Percentiles rank a stretch among this genome's conserved stretches.
phyloP scores from a whole-genome alignment of 768 basidiomycete genomes.

The Leccinum aurantiacum region DNA sequence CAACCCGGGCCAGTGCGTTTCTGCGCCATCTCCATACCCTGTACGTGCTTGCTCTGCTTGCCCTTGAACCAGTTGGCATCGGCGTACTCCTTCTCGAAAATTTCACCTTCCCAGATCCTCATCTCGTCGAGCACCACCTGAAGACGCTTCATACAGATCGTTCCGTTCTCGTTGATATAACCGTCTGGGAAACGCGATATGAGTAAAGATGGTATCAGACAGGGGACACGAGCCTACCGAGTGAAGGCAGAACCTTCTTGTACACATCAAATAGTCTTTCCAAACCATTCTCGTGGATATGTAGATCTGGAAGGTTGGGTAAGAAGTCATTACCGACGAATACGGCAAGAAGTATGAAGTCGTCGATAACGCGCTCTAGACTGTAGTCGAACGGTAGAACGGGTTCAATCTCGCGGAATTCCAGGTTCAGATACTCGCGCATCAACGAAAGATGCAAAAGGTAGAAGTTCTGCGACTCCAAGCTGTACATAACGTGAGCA shows the following conservation, averaged over 20 bases:
- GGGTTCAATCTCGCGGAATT: slow-evolving; percentile 75
- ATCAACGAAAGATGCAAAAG: slow-evolving; percentile 91
- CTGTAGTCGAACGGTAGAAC: slow-evolving; percentile 77
- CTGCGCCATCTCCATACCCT: slow-evolving; percentile 60
- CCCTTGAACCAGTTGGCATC: slow-evolving; percentile 94
- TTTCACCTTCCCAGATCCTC: slow-evolving; percentile 81
- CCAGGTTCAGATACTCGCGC: slow-evolving; percentile 96
- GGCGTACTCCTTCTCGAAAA: slow-evolving; percentile 89
- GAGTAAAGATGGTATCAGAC: neutral
- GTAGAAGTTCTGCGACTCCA: slow-evolving; percentile 90
- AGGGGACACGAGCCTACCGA: slow-evolving; percentile 44
- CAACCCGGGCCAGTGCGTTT: slow-evolving; percentile 65
- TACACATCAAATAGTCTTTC: slow-evolving; percentile 94
- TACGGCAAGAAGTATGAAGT: slow-evolving; percentile 94
- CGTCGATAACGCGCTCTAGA: slow-evolving; percentile 94
- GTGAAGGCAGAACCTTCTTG: slow-evolving; percentile 82
- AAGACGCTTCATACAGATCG: slow-evolving; percentile 74
- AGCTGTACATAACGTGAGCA: slow-evolving; percentile 30
- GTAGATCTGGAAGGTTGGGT: slow-evolving; percentile 93
- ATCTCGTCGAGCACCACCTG: slow-evolving; percentile 90
- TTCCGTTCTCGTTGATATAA: slow-evolving; percentile 89
- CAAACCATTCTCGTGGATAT: slow-evolving; percentile 96
- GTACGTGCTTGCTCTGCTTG: slow-evolving; percentile 76
- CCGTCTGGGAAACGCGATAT: slow-evolving; percentile 55
- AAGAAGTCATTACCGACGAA: slow-evolving; percentile 98